Evolutionary conservation across 2,329 filamentous ascomycete species (phyloP).

Genomic region (Colletotrichum sp.): DNA sequence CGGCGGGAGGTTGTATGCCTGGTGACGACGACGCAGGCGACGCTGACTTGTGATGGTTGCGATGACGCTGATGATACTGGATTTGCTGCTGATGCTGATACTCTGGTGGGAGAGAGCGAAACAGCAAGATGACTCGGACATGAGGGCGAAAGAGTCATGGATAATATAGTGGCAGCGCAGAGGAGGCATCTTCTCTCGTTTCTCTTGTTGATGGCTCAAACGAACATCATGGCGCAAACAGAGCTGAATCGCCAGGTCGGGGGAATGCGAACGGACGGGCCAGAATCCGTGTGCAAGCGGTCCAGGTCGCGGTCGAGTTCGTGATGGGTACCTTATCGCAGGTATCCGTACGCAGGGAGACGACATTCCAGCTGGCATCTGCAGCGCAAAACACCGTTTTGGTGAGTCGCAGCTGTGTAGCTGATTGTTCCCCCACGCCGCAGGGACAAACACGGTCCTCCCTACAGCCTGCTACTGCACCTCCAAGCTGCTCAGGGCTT

Average conservation of each 20-base stretch:
- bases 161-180: not conserved
- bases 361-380: constrained; percentile 3
- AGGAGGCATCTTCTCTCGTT: not conserved
- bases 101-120: not conserved
- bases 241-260: constrained; percentile 1
- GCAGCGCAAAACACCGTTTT: not conserved
- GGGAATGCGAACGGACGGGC: constrained; percentile 9
- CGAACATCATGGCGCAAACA: constrained; percentile 14
- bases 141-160: constrained; percentile 12
- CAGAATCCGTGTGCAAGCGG: constrained; percentile 5
- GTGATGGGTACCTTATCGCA: not conserved
- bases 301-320: constrained; percentile 3
- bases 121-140: constrained; percentile 13
- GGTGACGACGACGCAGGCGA: not conserved
- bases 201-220: not conserved
- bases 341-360: constrained; percentile 6
- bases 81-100: not conserved
- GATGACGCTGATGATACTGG: constrained; percentile 4
- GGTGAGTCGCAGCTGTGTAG: not conserved
- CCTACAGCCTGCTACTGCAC: not conserved
- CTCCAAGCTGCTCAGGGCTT: not conserved
- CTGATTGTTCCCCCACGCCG: constrained; percentile 4
- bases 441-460: constrained; percentile 6
- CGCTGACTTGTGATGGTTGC: not conserved
- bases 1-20: not conserved